Base-by-base conservation (phyloP, 768 basidiomycete genomes). In the Mycena venus region DNA sequence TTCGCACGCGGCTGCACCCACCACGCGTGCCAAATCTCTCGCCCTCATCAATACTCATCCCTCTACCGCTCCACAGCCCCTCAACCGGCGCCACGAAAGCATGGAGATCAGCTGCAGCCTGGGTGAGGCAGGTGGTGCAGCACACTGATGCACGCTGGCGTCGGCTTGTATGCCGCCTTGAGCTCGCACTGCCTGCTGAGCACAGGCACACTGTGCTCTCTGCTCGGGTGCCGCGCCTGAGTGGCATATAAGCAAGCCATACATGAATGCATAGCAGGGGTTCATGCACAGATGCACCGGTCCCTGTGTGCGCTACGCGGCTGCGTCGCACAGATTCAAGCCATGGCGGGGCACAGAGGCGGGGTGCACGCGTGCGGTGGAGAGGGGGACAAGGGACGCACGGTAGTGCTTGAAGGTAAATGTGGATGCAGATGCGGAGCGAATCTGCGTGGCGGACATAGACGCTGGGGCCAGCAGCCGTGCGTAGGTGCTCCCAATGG, bases 401-500 rank as follows among this genome's bases (percentile, higher is more conserved):
- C 23, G 15, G 31, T 8, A 19, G 27, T n/a, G 53, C 7, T 27
- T 25, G 58, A 7, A 14, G 47, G 23, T 49, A n/a, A 23, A 23
- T 9, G 47, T 23, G 8, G 47, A 49, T 49, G 47, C 4, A n/a
- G 47, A 23, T 8, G 47, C 8, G 11, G 47, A 6, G 23, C 21
- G 36, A 15, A 15, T 38, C 15, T 38, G 36, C 11, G 36, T 38
- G 6, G 15, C 36, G 36, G 36, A 10, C 10, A 38, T 15, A 38
- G 36, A 15, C 11, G 15, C 36, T 2, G 36, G 36, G 11, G 15
- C 36, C 36, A 15, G 6, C 3, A n/a, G 58, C 6, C 8, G 58
- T 14, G n/a, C n/a, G n/a, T n/a, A n/a, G n/a, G n/a, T n/a, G n/a
- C 96, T 91, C 21, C 97, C 93, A 78, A 96, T 88, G 5, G 97